phyloP scores from a whole-genome alignment of 306 rosid species.

The Castanea crenata region DNA sequence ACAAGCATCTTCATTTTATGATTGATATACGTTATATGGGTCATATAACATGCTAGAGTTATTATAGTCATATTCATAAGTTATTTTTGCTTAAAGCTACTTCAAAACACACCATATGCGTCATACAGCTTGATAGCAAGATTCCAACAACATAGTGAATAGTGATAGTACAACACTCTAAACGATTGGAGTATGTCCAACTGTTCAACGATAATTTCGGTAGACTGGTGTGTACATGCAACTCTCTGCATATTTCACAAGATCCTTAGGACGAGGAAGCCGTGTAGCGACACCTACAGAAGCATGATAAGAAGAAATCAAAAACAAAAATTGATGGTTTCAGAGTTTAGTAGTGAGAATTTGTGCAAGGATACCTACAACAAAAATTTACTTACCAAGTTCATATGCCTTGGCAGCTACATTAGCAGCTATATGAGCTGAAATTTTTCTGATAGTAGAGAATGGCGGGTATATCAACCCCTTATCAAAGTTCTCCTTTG shows the following conservation, averaged over 20 bases:
- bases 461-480: constrained; percentile 80
- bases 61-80: not conserved
- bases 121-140: not conserved
- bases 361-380: not conserved
- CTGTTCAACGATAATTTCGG: constrained; percentile 60
- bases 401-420: constrained; percentile 93
- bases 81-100: not conserved
- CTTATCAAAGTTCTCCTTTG: constrained; percentile 50
- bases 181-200: not conserved
- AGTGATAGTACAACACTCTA: not conserved
- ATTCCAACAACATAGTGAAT: not conserved
- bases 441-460: constrained; percentile 73
- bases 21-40: not conserved
- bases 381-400: constrained; percentile 50
- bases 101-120: constrained; percentile 8
- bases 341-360: not conserved
- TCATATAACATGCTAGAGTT: not conserved
- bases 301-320: constrained; percentile 5
- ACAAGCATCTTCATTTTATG: not conserved
- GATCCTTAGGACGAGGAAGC: constrained; percentile 83
- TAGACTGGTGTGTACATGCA: constrained; percentile 85
- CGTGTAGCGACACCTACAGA: constrained; percentile 74
- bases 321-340: not conserved
- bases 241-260: constrained; percentile 78
- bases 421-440: constrained; percentile 76